These are phyloP conservation scores for Lyophyllum shimeji DNA, from an alignment of 768 basidiomycete species.

Conservation along the genomic window DNA sequence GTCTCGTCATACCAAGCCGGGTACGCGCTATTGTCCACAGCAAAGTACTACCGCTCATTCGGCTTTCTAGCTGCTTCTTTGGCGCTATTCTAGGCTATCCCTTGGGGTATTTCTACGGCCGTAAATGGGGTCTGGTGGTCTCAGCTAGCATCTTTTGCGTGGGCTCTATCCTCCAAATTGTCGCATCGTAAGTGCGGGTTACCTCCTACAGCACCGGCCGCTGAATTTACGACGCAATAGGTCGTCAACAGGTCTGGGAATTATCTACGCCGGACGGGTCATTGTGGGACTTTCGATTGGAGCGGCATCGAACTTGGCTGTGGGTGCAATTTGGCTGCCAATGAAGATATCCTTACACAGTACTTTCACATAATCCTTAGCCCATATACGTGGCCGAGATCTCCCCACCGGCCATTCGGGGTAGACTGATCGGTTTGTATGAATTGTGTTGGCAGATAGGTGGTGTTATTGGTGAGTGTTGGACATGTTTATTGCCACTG, in stretches of 20 bases:
- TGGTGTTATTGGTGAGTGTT: slow-evolving; percentile 34
- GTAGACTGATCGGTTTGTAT: slow-evolving; percentile 46
- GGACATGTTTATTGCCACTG: slow-evolving; percentile 2
- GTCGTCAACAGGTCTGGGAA: slow-evolving; percentile 31
- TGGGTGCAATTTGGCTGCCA: slow-evolving; percentile 8
- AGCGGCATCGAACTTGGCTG: slow-evolving; percentile 32
- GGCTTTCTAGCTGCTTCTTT: slow-evolving; percentile 32
- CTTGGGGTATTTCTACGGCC: slow-evolving; percentile 37
- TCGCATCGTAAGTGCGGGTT: slow-evolving; percentile 23
- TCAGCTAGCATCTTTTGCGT: slow-evolving; percentile 36
- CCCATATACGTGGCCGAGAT: slow-evolving; percentile 47
- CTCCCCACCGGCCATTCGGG: slow-evolving; percentile 43
- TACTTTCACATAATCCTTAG: slow-evolving; percentile 14
- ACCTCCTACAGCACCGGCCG: background rate
- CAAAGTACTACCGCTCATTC: background rate
- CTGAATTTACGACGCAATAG: slow-evolving; percentile 9
- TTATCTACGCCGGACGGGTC: slow-evolving; percentile 42
- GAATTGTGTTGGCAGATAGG: slow-evolving; percentile 51
- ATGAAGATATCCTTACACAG: background rate
- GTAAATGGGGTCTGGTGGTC: slow-evolving; percentile 32
- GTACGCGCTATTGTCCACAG: slow-evolving; percentile 15
- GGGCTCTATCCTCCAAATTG: slow-evolving; percentile 38
- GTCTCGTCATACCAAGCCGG: slow-evolving; percentile 48
- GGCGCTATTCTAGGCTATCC: slow-evolving; percentile 37
- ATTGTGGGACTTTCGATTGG: slow-evolving; percentile 43